Conservation (phyloP, 768 basidiomycete genomes). For the Leccinum subgranulosum region DNA sequence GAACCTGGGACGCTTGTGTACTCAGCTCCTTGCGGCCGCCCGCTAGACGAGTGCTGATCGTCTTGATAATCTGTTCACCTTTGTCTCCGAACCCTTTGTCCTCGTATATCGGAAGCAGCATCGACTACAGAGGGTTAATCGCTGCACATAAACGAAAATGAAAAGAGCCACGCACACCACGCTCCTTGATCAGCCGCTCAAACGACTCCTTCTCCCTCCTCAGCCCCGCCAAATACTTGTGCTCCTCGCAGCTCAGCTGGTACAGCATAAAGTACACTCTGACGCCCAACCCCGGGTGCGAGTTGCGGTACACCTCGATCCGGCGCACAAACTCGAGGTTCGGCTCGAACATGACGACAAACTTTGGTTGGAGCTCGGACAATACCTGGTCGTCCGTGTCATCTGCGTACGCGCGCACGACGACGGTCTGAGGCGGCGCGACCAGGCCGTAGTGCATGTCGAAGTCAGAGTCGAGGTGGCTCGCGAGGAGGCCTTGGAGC, state of each 20-base stretch:
- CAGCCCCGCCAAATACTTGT: slow-evolving; percentile 87
- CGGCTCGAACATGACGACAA: slow-evolving; percentile 95
- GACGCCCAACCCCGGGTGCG: slow-evolving; percentile 77
- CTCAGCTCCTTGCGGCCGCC: slow-evolving; percentile 74
- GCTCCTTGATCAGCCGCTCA: slow-evolving; percentile 87
- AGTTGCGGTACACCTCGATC: slow-evolving; percentile 88
- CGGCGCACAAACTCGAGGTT: slow-evolving; percentile 90
- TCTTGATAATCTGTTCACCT: slow-evolving; percentile 65
- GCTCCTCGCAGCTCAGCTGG: slow-evolving; percentile 89
- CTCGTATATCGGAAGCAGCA: slow-evolving; percentile 64
- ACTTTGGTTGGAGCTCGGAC: slow-evolving; percentile 83
- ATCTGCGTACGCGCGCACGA: slow-evolving; percentile 86
- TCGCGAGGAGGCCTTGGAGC: slow-evolving; percentile 24
- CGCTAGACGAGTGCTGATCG: slow-evolving; percentile 81
- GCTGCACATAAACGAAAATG: background rate
- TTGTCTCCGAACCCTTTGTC: slow-evolving; percentile 43
- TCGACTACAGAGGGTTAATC: background rate
- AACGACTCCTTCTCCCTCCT: slow-evolving; percentile 93
- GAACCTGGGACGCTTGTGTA: slow-evolving; percentile 62
- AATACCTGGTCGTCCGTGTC: slow-evolving; percentile 90
- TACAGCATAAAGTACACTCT: slow-evolving; percentile 98
- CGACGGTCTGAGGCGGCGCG: slow-evolving; percentile 70
- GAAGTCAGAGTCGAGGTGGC: slow-evolving; percentile 53
- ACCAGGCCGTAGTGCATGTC: slow-evolving; percentile 80
- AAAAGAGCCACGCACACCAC: slow-evolving; percentile 59